These are phyloP conservation scores for Populus tomentosa DNA, from an alignment of 441 rosid species.

Conservation along the genomic window DNA sequence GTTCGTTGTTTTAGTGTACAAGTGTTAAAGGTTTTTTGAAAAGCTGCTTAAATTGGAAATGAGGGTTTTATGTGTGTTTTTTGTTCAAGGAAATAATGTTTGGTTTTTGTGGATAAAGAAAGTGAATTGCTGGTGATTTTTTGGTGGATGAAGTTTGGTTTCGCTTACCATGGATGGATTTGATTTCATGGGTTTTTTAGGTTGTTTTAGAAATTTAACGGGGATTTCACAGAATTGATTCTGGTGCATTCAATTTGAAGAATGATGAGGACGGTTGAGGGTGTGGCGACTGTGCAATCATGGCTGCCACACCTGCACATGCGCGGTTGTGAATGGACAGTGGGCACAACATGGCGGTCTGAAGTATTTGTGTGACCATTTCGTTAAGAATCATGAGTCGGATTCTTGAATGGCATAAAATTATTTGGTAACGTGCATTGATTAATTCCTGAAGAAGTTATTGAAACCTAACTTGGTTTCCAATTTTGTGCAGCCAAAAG, in stretches of 20 bases:
- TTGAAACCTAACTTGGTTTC: background rate
- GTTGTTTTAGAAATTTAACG: background rate
- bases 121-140: background rate
- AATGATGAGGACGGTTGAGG: background rate
- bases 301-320: background rate
- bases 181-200: background rate
- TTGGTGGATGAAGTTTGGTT: background rate
- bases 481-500: constrained; percentile 47
- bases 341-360: background rate
- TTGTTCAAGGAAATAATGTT: background rate
- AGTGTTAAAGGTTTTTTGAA: background rate
- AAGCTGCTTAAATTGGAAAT: background rate
- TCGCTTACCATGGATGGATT: background rate
- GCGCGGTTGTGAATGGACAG: background rate
- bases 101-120: background rate
- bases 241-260: background rate
- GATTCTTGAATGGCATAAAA: background rate
- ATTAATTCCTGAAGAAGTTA: background rate
- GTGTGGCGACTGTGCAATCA: background rate
- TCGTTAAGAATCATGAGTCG: background rate
- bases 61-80: background rate
- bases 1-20: background rate
- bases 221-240: background rate
- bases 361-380: background rate
- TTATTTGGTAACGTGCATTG: background rate